Evolutionary conservation across 1,284 basidiomycete genomes (phyloP).

Genomic region (Pseudozyma sp.): DNA sequence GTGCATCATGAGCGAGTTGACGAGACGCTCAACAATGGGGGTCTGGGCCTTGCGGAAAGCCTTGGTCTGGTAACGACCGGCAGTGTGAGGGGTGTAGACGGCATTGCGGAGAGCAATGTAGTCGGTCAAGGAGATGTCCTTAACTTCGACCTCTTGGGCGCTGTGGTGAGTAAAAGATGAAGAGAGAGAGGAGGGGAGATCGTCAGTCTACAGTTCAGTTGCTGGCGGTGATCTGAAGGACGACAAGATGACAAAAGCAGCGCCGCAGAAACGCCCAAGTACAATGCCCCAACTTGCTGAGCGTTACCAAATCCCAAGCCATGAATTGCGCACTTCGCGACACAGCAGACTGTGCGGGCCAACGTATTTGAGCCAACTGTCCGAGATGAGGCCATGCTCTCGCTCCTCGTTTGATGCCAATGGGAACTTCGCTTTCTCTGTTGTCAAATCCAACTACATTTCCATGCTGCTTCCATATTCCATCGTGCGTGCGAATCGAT

Average conservation of each 20-base stretch:
- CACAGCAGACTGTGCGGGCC: no score
- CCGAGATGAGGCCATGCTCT: not conserved
- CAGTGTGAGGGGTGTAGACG: constrained; percentile 96
- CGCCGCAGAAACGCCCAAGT: no score
- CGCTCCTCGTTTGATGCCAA: not conserved
- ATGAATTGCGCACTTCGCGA: no score
- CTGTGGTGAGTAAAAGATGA: constrained; percentile 34
- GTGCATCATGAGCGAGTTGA: constrained; percentile 98
- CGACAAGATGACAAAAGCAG: not conserved
- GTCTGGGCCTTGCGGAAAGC: constrained; percentile 99
- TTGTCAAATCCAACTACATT: not conserved
- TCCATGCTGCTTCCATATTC: not conserved
- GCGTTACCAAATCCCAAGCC: no score
- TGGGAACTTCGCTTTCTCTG: not conserved
- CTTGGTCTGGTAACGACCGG: constrained; percentile 99
- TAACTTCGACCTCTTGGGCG: constrained; percentile 87
- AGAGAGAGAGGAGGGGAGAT: not conserved
- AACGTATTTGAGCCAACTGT: not conserved
- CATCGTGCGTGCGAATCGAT: not conserved
- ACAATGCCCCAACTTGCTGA: no score
- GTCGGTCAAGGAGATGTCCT: constrained; percentile 86
- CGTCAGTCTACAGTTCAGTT: constrained; percentile 21
- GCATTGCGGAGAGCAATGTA: constrained; percentile 99
- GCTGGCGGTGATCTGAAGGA: not conserved
- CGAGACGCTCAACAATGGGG: constrained; percentile 99